phyloP scores from a whole-genome alignment of 257 asterid species.

The Capsicum rhomboideum region DNA sequence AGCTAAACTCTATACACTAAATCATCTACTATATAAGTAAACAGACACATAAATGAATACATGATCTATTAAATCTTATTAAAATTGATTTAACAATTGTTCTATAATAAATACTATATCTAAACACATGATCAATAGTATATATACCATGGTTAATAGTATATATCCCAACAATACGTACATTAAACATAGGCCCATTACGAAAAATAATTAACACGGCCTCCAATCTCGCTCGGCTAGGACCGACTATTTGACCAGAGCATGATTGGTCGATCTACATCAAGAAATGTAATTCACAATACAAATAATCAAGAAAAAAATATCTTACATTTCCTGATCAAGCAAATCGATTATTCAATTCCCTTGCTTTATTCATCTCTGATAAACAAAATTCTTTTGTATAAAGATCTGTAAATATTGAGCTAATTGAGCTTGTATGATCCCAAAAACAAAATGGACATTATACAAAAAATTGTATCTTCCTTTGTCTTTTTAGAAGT shows the following conservation, averaged over 20 bases:
- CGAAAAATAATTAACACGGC: neutral
- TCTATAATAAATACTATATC: too few species aligned
- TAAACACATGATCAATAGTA: too few species aligned
- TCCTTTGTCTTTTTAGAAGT: neutral
- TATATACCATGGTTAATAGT: too few species aligned
- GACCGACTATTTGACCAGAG: too few species aligned
- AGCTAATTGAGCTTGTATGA: neutral
- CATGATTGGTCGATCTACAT: neutral
- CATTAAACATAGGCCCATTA: neutral
- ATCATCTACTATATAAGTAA: too few species aligned
- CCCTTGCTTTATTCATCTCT: neutral
- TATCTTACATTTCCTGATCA: neutral
- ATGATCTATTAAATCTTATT: too few species aligned
- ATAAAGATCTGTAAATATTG: neutral
- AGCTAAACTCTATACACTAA: too few species aligned
- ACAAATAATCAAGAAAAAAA: neutral
- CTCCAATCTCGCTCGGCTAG: neutral
- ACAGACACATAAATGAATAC: too few species aligned
- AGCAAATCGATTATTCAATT: neutral
- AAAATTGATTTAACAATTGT: too few species aligned
- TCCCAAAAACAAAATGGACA: neutral
- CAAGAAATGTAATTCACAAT: neutral
- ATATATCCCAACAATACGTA: too few species aligned
- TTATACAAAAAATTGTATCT: neutral
- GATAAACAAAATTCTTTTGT: neutral